Conservation (phyloP, 164 flowering plant species). For the Liquidambar formosana region DNA sequence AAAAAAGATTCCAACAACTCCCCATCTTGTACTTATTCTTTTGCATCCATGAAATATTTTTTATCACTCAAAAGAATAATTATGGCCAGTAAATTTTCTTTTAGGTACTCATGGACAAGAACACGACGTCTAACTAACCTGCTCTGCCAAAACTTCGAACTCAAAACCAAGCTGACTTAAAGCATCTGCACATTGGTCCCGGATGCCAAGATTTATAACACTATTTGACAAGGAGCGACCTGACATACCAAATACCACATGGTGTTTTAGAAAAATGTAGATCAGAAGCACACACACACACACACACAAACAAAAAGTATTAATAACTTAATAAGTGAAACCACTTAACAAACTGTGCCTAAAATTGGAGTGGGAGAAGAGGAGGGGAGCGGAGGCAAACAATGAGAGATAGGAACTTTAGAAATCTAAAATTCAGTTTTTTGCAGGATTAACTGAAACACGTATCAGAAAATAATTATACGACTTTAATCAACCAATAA, state of each 20-base stretch:
- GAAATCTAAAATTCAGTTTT: no score
- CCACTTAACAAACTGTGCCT: no score
- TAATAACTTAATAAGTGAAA: no score
- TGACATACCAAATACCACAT: constrained; percentile 18
- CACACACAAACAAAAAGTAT: background rate
- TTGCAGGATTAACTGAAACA: no score
- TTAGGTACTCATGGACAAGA: background rate
- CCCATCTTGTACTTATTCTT: no score
- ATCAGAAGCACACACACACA: background rate
- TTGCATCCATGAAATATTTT: no score
- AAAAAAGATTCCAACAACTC: no score
- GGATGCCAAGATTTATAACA: constrained; percentile 49
- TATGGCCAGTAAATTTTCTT: background rate
- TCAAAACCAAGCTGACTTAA: constrained; percentile 55
- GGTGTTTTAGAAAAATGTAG: background rate
- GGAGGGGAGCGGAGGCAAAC: background rate
- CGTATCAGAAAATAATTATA: no score
- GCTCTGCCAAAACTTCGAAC: constrained; percentile 56
- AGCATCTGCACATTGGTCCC: constrained; percentile 54
- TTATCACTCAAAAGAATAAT: no score
- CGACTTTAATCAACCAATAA: background rate
- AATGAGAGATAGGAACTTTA: background rate
- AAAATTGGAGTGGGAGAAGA: background rate
- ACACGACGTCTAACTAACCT: constrained; percentile 30
- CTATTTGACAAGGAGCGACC: constrained; percentile 62